Conservation (phyloP, 108 stramenopile species). For the Pseudonitzschia delicatissima region DNA sequence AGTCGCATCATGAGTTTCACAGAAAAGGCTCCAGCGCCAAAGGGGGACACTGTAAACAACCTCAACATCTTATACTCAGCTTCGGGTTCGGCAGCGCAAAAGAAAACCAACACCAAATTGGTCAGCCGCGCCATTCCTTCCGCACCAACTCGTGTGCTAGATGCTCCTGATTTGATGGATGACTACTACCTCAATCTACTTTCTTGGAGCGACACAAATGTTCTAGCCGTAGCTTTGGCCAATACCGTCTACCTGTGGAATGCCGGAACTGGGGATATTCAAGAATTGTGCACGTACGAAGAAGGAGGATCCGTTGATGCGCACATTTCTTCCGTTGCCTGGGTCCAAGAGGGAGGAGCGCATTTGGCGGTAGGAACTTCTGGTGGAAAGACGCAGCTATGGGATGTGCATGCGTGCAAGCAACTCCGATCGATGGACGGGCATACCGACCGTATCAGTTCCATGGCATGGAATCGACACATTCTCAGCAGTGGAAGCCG, state of each 20-base stretch:
- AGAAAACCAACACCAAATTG: slow-evolving; percentile 70
- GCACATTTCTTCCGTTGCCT: slow-evolving; percentile 95
- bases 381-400: slow-evolving; percentile 82
- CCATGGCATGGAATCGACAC: slow-evolving; percentile 96
- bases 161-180: slow-evolving; percentile 95
- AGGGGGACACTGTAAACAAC: slow-evolving; percentile 95
- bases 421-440: slow-evolving; percentile 96
- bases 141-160: slow-evolving; percentile 92
- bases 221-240: slow-evolving; percentile 94
- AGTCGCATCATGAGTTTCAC: slow-evolving; percentile 89
- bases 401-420: slow-evolving; percentile 80
- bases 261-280: slow-evolving; percentile 93
- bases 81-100: slow-evolving; percentile 48
- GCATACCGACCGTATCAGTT: slow-evolving; percentile 92
- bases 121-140: slow-evolving; percentile 92
- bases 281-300: slow-evolving; percentile 84
- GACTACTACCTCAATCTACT: slow-evolving; percentile 98
- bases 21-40: slow-evolving; percentile 94
- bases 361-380: slow-evolving; percentile 92
- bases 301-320: slow-evolving; percentile 58
- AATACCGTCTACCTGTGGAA: slow-evolving; percentile 99
- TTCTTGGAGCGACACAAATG: slow-evolving; percentile 90
- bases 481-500: slow-evolving; percentile 86
- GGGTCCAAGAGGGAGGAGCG: slow-evolving; percentile 87
- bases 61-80: slow-evolving; percentile 94